These are phyloP conservation scores for Butyriboletus loyo DNA, from an alignment of 768 basidiomycete species.

Conservation along the genomic window DNA sequence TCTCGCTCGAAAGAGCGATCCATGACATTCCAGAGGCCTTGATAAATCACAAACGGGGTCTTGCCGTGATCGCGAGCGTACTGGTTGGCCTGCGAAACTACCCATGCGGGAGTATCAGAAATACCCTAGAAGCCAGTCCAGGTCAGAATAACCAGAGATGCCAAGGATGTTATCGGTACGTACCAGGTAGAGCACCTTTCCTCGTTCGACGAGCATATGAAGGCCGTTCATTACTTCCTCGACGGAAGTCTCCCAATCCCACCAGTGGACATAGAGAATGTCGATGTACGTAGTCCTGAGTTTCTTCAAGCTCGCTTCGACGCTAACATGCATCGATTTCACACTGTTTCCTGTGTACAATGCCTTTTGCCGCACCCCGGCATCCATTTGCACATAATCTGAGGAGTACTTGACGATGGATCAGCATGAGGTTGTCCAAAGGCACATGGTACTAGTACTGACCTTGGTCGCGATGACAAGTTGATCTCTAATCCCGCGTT, in stretches of 20 bases:
- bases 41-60: constrained; percentile 54
- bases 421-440: neutral
- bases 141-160: neutral
- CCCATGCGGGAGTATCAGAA: constrained; percentile 49
- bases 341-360: constrained; percentile 38
- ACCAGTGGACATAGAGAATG: constrained; percentile 54
- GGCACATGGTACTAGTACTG: neutral
- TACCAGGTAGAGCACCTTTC: constrained; percentile 45
- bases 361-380: constrained; percentile 15
- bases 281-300: constrained; percentile 60
- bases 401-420: constrained; percentile 18
- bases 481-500: constrained; percentile 42
- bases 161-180: neutral
- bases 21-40: constrained; percentile 45
- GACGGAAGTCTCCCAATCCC: constrained; percentile 46
- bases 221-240: constrained; percentile 47
- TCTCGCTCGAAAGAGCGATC: constrained; percentile 51
- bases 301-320: constrained; percentile 42
- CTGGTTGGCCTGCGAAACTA: constrained; percentile 47
- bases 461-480: constrained; percentile 49
- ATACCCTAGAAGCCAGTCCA: constrained; percentile 28
- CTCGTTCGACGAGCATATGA: constrained; percentile 39
- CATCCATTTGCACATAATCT: constrained; percentile 16
- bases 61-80: constrained; percentile 48
- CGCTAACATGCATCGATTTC: constrained; percentile 33